These are phyloP conservation scores for Eleusine indica DNA, from an alignment of 176 grass and related monocot genomes.

Conservation along the genomic window DNA sequence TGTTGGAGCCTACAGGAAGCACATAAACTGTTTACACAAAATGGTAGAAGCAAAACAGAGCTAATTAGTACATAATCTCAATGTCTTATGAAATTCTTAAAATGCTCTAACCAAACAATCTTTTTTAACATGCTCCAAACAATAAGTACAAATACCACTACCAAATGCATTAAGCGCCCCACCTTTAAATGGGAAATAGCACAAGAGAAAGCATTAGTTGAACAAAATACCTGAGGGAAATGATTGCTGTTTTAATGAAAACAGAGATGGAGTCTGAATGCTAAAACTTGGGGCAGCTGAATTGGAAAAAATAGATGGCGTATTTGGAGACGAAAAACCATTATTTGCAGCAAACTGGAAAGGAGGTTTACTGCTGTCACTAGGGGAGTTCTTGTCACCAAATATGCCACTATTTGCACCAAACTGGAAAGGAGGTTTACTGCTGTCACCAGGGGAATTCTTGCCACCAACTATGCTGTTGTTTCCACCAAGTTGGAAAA, in stretches of 20 bases:
- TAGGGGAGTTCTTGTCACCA: slow-evolving; percentile 22
- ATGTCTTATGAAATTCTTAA: not conserved
- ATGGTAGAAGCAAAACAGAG: not conserved
- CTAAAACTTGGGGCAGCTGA: slow-evolving; percentile 54
- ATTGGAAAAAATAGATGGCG: slow-evolving; percentile 54
- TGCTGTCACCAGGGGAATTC: slow-evolving; percentile 32
- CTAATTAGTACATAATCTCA: not conserved
- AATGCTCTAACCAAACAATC: no score
- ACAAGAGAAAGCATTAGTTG: not conserved
- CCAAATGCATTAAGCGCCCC: no score
- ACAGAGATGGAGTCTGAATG: slow-evolving; percentile 44
- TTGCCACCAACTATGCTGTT: slow-evolving; percentile 56
- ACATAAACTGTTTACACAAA: not conserved
- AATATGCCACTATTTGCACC: slow-evolving; percentile 53
- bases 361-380: slow-evolving; percentile 45
- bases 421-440: slow-evolving; percentile 57
- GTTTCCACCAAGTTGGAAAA: slow-evolving; percentile 55
- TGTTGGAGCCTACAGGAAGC: not conserved
- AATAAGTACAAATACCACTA: no score
- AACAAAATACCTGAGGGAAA: slow-evolving; percentile 55
- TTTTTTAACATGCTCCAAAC: no score
- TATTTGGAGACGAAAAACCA: slow-evolving; percentile 46
- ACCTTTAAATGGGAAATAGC: not conserved
- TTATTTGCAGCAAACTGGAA: slow-evolving; percentile 65
- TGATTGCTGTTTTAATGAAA: slow-evolving; percentile 57